A percentile compares a stretch with the other conserved stretches of the same genome.
These are phyloP conservation scores for Cutaneotrichosporon spelunceum DNA, from an alignment of 1,284 basidiomycete species.

Conservation along the genomic window DNA sequence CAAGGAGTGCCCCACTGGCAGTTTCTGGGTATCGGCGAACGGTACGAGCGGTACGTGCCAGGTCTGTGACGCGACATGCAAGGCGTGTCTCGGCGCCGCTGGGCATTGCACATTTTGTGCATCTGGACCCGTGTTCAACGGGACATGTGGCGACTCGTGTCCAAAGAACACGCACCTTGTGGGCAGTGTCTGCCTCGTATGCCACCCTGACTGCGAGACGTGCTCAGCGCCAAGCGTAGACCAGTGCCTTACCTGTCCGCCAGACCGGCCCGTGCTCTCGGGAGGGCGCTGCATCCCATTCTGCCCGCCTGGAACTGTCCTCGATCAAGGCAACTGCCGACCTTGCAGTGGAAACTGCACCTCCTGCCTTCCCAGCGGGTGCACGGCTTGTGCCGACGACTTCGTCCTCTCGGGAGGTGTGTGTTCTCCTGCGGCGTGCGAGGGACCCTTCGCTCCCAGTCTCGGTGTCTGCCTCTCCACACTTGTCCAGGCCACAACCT, in stretches of 20 bases:
- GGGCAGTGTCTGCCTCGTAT: conserved; percentile 45
- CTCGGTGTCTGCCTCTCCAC: conserved; percentile 49
- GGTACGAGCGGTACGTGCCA: conserved; percentile 42
- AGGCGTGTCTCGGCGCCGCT: conserved; percentile 41
- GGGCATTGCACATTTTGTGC: conserved; percentile 46
- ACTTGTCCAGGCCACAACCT: conserved; percentile 26
- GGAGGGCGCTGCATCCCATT: conserved; percentile 44
- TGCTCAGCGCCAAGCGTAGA: conserved; percentile 35
- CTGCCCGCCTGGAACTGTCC: conserved; percentile 45
- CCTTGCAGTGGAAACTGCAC: conserved; percentile 44
- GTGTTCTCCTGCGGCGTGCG: conserved; percentile 40
- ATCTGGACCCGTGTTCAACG: conserved; percentile 37
- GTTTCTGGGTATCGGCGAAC: conserved; percentile 15
- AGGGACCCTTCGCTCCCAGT: conserved; percentile 29
- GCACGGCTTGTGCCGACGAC: conserved; percentile 46
- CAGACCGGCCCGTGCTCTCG: conserved; percentile 42
- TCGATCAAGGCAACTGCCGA: conserved; percentile 39
- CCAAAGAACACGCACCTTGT: conserved; percentile 36
- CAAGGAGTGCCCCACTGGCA: conserved; percentile 41
- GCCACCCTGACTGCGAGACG: conserved; percentile 50
- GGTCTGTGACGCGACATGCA: conserved; percentile 49
- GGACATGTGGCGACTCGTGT: conserved; percentile 47
- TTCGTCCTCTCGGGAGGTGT: conserved; percentile 37
- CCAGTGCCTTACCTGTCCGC: conserved; percentile 45
- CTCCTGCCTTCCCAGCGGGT: conserved; percentile 41